Conservation (phyloP, 768 basidiomycete species). For the Boletellus ananiceps region DNA sequence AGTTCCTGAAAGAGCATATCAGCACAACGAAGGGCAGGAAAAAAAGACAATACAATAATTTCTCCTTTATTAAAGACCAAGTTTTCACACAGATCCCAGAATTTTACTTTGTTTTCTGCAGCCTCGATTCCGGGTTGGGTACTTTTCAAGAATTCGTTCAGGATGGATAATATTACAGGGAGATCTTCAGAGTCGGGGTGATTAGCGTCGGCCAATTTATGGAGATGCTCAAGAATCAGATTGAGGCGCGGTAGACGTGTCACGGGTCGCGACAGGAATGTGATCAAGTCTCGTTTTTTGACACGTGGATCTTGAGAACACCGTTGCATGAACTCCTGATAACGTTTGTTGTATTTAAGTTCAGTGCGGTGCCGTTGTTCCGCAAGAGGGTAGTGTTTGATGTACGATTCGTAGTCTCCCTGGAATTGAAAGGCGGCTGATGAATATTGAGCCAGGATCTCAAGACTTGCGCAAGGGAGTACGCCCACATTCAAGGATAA, state of each 20-base stretch:
- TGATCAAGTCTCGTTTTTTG: slow-evolving; percentile 71
- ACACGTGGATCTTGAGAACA: slow-evolving; percentile 61
- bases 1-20: slow-evolving; percentile 54
- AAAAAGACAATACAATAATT: slow-evolving; percentile 57
- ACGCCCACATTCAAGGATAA: slow-evolving; percentile 71
- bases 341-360: slow-evolving; percentile 60
- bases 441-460: slow-evolving; percentile 15
- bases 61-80: slow-evolving; percentile 73
- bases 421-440: slow-evolving; percentile 45
- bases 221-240: slow-evolving; percentile 65
- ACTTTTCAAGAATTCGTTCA: slow-evolving; percentile 73
- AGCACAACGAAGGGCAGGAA: neutral
- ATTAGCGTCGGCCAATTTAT: slow-evolving; percentile 63
- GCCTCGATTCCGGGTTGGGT: slow-evolving; percentile 88
- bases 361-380: slow-evolving; percentile 80
- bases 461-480: slow-evolving; percentile 3
- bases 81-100: slow-evolving; percentile 76
- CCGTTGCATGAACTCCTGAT: slow-evolving; percentile 61
- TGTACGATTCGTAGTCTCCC: slow-evolving; percentile 70
- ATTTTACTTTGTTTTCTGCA: slow-evolving; percentile 88
- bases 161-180: slow-evolving; percentile 62
- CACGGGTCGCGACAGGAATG: slow-evolving; percentile 81
- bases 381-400: slow-evolving; percentile 84
- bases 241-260: slow-evolving; percentile 82
- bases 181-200: slow-evolving; percentile 78